Base-by-base conservation (phyloP, 1,284 basidiomycete genomes). In the Leccinum griseonigrum region DNA sequence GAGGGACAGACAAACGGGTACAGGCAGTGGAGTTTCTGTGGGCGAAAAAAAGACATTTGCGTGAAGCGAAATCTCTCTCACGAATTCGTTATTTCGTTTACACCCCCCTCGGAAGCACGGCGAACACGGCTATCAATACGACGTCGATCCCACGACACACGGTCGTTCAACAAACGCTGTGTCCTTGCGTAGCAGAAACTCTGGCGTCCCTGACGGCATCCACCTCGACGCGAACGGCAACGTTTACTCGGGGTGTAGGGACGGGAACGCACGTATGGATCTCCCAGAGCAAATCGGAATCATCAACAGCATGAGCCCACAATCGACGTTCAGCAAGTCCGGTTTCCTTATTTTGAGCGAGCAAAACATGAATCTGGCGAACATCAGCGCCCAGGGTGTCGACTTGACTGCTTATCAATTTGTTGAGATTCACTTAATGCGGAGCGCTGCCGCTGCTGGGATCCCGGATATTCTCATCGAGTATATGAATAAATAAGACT, bases 171-270 rank as follows among this genome's bases (percentile, higher is more conserved):
- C 46, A 89, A 91, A 69, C 83, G 87, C 32, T 81, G 87, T 13
- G 79, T 89, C 7, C 90, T 94, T 68, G 90, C 91, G 2, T 91
- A 85, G 22, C 67, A 72, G 80, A 29, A 85, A 90, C 66, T 79
- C 85, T 8, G 89, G 90, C 5, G 69, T 88, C 18, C 84, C 90
- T 7, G 91, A 94, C 66, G 91, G 91, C 53, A 84, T 90, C 2
- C 84, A 90, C 68, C 64, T 63, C 8, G 64, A 65, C 52, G 58
- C 56, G 5, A 55, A 59, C 18, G 58, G 59, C 13, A 58, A 75
- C 50, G 56, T 71, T n/a, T 72, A 54, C 54, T 63, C 65, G 1
- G 69, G 63, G 18, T 60, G 61, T 43, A 68, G 68, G 26, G 73
- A 75, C 3, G 73, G 72, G 22, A 26, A 26, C 54, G 10, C 67